A percentile compares a stretch with the other conserved stretches of the same genome.
phyloP scores from a whole-genome alignment of 345 rosid species.

The Durio zibethinus region DNA sequence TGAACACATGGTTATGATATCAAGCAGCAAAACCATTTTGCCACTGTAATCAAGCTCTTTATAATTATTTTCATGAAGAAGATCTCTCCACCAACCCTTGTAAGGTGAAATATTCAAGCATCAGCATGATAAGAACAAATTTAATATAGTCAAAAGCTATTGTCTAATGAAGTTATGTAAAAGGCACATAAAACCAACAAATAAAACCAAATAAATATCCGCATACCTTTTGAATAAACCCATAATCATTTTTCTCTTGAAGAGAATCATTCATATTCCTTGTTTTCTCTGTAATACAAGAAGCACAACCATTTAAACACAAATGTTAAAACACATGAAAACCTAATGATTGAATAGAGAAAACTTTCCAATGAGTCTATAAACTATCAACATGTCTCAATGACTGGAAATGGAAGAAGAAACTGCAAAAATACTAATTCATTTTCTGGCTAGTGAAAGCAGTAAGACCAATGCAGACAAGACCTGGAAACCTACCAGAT shows the following conservation, averaged over 20 bases:
- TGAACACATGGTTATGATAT: constrained; percentile 75
- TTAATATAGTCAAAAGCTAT: not conserved
- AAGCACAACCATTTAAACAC: not conserved
- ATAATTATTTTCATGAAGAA: constrained; percentile 68
- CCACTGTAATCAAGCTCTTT: constrained; percentile 77
- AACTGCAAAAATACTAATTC: not conserved
- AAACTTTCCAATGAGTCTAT: not conserved
- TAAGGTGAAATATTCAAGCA: constrained; percentile 15
- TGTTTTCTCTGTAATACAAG: constrained; percentile 51
- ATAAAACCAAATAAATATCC: not conserved
- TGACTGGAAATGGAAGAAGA: not conserved
- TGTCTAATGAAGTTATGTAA: not conserved
- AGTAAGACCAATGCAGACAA: not conserved
- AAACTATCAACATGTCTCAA: not conserved
- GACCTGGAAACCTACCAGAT: not conserved
- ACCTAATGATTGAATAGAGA: not conserved
- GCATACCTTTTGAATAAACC: constrained; percentile 70
- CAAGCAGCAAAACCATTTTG: constrained; percentile 95
- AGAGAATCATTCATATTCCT: constrained; percentile 40
- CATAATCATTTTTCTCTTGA: constrained; percentile 53
- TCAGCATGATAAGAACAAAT: not conserved
- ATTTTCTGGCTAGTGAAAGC: not conserved
- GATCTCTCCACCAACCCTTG: constrained; percentile 98
- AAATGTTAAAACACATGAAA: constrained; percentile 7
- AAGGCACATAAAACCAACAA: not conserved